These are phyloP conservation scores for Streptanthus diversifolius DNA, from an alignment of 345 rosid genomes.

Conservation along the genomic window DNA sequence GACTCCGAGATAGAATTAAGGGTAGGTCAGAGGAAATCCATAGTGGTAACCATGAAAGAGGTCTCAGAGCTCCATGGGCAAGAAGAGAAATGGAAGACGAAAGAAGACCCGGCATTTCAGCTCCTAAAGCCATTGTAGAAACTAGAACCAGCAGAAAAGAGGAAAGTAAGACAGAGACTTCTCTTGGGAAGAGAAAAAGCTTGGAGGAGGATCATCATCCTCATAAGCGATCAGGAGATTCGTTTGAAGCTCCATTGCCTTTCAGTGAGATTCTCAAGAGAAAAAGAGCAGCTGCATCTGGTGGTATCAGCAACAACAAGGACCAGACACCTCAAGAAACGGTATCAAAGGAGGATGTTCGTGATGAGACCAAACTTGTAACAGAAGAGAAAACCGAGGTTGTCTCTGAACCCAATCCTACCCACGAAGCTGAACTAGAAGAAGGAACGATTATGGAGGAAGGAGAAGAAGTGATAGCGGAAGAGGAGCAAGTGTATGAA, in stretches of 20 bases:
- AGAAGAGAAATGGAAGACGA: conserved; percentile 58
- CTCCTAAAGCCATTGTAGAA: conserved; percentile 62
- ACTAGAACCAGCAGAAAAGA: conserved; percentile 42
- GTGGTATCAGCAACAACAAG: conserved; percentile 28
- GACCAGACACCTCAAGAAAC: conserved; percentile 18
- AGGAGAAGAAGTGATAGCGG: conserved; percentile 40
- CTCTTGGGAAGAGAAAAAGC: conserved; percentile 50
- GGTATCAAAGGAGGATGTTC: conserved; percentile 31
- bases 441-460: conserved; percentile 39
- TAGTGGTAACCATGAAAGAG: conserved; percentile 40
- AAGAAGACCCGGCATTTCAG: conserved; percentile 37
- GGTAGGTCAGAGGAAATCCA: conserved; percentile 49
- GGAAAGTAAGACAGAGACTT: conserved; percentile 39
- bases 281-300: conserved; percentile 56
- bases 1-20: conserved; percentile 62
- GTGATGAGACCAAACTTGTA: conserved; percentile 36
- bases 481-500: conserved; percentile 47
- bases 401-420: conserved; percentile 29
- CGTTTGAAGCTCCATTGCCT: conserved; percentile 86
- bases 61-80: conserved; percentile 33
- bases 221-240: conserved; percentile 44
- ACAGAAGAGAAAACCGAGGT: conserved; percentile 38
- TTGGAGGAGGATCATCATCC: conserved; percentile 37
- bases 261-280: conserved; percentile 82
- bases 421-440: conserved; percentile 34